Percentiles rank a stretch among this genome's conserved stretches.
These are phyloP conservation scores for Boletellus ananiceps DNA, from an alignment of 768 basidiomycete genomes.

Conservation along the genomic window DNA sequence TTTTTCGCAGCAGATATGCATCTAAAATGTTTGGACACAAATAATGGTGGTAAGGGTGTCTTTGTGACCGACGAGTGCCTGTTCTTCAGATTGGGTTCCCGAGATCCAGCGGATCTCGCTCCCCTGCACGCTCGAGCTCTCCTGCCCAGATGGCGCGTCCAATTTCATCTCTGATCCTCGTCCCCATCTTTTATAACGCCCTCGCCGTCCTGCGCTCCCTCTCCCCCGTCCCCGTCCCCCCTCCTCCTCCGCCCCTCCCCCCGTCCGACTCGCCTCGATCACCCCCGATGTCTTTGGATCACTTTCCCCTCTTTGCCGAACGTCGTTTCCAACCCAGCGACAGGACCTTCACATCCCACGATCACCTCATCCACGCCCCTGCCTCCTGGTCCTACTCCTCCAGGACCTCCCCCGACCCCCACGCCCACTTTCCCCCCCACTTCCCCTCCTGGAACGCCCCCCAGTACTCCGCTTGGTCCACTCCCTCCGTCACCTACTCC, in stretches of 20 bases:
- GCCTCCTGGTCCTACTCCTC: constrained; percentile 26
- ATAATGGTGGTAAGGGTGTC: not conserved
- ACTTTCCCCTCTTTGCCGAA: constrained; percentile 29
- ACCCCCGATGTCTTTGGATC: constrained; percentile 30
- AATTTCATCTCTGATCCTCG: constrained; percentile 25
- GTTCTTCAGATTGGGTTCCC: constrained; percentile 24
- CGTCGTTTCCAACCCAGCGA: constrained; percentile 30
- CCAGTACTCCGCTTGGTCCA: constrained; percentile 12
- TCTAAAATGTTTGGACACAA: not conserved
- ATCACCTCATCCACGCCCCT: constrained; percentile 17
- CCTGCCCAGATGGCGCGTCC: constrained; percentile 15
- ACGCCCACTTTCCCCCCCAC: constrained; percentile 11
- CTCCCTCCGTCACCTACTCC: constrained; percentile 16
- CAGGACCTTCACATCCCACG: constrained; percentile 19
- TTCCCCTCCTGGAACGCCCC: constrained; percentile 17
- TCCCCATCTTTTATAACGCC: constrained; percentile 24
- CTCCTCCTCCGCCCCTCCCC: not conserved
- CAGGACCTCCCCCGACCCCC: constrained; percentile 20
- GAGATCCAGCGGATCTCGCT: constrained; percentile 10
- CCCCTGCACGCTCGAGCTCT: not conserved
- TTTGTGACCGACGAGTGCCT: constrained; percentile 3
- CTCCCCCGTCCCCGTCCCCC: constrained; percentile 9
- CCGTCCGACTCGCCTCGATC: constrained; percentile 4
- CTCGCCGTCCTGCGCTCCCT: constrained; percentile 6
- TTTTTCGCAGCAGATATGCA: not conserved